Percentiles rank a stretch among this genome's conserved stretches.
Conservation (phyloP, 1,284 basidiomycete genomes). For the Melampsora americana region DNA sequence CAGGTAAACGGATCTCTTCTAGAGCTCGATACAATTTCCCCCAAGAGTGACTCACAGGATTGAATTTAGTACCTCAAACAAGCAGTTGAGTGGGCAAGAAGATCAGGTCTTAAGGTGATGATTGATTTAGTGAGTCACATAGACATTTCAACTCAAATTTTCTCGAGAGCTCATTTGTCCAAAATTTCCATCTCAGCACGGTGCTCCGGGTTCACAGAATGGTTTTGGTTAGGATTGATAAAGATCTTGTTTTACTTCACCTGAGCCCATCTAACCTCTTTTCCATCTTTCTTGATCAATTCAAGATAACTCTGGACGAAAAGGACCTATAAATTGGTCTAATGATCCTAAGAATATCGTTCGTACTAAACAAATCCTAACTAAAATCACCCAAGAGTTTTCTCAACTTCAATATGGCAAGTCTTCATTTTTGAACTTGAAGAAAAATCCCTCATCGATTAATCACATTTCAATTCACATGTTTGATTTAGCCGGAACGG, state of each 20-base stretch:
- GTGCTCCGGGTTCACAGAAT: constrained; percentile 57
- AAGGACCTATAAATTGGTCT: constrained; percentile 68
- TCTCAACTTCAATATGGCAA: constrained; percentile 56
- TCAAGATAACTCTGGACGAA: constrained; percentile 63
- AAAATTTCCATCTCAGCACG: constrained; percentile 49
- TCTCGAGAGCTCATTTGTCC: neutral
- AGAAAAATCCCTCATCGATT: neutral
- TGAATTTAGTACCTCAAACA: constrained; percentile 55
- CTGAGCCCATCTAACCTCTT: too few relatives aligned
- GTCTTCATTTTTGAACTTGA: neutral
- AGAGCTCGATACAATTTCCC: neutral
- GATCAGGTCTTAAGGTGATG: constrained; percentile 74
- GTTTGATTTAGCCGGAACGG: neutral
- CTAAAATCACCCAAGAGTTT: constrained; percentile 56
- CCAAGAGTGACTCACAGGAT: neutral
- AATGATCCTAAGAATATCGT: constrained; percentile 65
- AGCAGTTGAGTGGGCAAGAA: constrained; percentile 73
- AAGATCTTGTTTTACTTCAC: too few relatives aligned
- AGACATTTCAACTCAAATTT: neutral
- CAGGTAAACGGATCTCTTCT: neutral
- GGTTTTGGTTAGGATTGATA: constrained; percentile 71
- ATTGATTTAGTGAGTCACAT: constrained; percentile 61
- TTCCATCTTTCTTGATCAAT: neutral
- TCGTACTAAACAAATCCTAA: constrained; percentile 69
- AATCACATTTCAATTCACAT: neutral